Evolutionary conservation across 1,284 basidiomycete species (phyloP).

Genomic region (Pascua guehoae): DNA sequence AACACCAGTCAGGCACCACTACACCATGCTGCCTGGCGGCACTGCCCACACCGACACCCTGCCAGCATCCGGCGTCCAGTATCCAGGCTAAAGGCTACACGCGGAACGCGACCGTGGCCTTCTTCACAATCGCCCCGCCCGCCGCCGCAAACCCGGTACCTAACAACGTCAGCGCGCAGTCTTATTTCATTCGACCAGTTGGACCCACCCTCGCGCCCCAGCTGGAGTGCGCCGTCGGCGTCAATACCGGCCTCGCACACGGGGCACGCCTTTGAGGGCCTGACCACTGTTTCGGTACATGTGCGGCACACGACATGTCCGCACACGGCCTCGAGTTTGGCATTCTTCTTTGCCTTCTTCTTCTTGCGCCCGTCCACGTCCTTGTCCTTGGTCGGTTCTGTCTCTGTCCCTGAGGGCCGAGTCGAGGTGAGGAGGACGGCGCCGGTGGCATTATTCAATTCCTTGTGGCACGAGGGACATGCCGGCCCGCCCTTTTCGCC

Average conservation of each 20-base stretch:
- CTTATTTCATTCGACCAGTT: too few relatives aligned
- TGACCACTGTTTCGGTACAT: slow-evolving; percentile 76
- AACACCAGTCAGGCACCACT: too few relatives aligned
- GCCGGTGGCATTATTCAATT: slow-evolving; percentile 71
- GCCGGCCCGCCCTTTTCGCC: slow-evolving; percentile 54
- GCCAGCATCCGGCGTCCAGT: not conserved
- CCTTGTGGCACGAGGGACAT: slow-evolving; percentile 85
- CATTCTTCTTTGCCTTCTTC: slow-evolving; percentile 40
- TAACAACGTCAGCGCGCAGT: slow-evolving; percentile 48
- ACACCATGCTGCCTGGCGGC: too few relatives aligned
- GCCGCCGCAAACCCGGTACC: slow-evolving; percentile 86
- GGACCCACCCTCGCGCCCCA: slow-evolving; percentile 70
- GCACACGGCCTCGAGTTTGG: slow-evolving; percentile 53
- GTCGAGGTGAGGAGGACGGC: slow-evolving; percentile 56
- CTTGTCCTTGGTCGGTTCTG: slow-evolving; percentile 7
- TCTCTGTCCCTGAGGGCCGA: slow-evolving; percentile 11
- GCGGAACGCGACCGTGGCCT: slow-evolving; percentile 37
- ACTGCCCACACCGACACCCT: too few relatives aligned
- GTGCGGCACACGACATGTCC: slow-evolving; percentile 82
- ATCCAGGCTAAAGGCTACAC: slow-evolving; percentile 25
- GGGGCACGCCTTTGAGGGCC: slow-evolving; percentile 69
- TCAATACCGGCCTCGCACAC: slow-evolving; percentile 63
- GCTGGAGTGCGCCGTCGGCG: slow-evolving; percentile 31
- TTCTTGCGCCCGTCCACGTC: slow-evolving; percentile 28
- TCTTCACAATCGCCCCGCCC: slow-evolving; percentile 70